Base-by-base conservation (phyloP, 805 yeast genomes). In the Wickerhamomyces silvicola region DNA sequence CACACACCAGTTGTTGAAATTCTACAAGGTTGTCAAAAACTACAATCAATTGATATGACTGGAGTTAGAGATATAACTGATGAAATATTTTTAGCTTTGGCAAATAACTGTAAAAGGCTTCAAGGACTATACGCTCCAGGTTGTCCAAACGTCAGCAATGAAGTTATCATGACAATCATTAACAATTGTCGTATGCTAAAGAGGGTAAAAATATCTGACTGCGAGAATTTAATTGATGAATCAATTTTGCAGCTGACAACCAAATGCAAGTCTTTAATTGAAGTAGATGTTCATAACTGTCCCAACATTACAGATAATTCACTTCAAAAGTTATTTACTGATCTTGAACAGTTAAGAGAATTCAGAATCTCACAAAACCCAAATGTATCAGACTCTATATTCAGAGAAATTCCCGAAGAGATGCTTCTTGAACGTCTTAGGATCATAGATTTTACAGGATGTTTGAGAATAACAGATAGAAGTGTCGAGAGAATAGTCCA, bases 61-160 rank as follows among this genome's bases (percentile, higher is more conserved):
- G 92, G 92, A 7, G 81, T 85, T 5, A 67, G 66, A 26, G 75
- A 70, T 39, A 63, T 81, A 18, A 62, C 69, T n/a, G 96, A 88
- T 60, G 75, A 69, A 27, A 75, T 87, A 5, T 74, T 86, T 37
- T 44, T 58, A 18, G 75, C 82, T 6, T 64, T 90, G 42, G 86
- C 95, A 3, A 51, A 52, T 7, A 68, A 74, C 47, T 88, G 96
- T 56, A 70, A 73, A 22, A 62, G 90, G 28, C 64, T 90, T 27
- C 97, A 90, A 59, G 96, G 96, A 1, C 63, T 88, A 28, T 88
- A 87, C 53, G 92, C 92, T 0, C 88, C 95, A 2, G 84, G 83
- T 6, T 87, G 96, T 36, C 73, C 72, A 22, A 58, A 64, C n/a
- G 78, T 90, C 4, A 66, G 81, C 6, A 83, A 82, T 40, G 60